Conservation (phyloP, 2,329 filamentous ascomycete genomes). For the Paecilomyces formosus region DNA sequence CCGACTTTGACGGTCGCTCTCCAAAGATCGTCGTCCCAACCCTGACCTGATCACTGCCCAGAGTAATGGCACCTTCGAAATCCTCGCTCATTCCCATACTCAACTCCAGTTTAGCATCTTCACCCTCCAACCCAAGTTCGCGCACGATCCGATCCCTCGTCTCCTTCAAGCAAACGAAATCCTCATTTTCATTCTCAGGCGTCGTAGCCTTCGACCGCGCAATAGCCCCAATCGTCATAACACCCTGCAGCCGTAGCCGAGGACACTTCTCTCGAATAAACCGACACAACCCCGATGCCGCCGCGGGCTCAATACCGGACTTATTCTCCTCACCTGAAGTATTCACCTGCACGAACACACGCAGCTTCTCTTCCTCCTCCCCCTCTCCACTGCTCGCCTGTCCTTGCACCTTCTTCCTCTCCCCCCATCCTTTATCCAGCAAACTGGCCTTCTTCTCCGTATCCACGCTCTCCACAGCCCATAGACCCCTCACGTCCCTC, state of each 20-base stretch:
- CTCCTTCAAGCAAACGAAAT: slow-evolving; percentile 64
- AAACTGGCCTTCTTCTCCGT: slow-evolving; percentile 76
- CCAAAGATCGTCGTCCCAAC: slow-evolving; percentile 95
- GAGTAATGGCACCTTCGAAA: slow-evolving; percentile 76
- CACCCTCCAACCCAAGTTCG: slow-evolving; percentile 48
- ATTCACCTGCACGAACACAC: slow-evolving; percentile 89
- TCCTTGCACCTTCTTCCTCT: slow-evolving; percentile 33
- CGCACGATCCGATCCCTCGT: slow-evolving; percentile 62
- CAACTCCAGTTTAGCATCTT: slow-evolving; percentile 60
- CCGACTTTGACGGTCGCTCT: slow-evolving; percentile 66
- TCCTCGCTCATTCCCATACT: slow-evolving; percentile 99
- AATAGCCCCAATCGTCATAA: slow-evolving; percentile 98
- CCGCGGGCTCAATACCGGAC: slow-evolving; percentile 66
- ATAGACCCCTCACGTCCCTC: slow-evolving; percentile 75
- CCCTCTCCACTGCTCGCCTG: too few species aligned
- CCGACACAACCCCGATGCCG: slow-evolving; percentile 57
- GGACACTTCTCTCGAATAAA: slow-evolving; percentile 65
- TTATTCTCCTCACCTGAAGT: slow-evolving; percentile 84
- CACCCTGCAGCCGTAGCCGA: slow-evolving; percentile 64
- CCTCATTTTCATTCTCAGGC: slow-evolving; percentile 77
- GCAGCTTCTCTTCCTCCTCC: slow-evolving; percentile 40
- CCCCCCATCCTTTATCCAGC: slow-evolving; percentile 67
- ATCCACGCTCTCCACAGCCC: slow-evolving; percentile 87
- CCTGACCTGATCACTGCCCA: slow-evolving; percentile 84
- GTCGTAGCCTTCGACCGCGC: slow-evolving; percentile 70